Conservation (phyloP, 2,329 filamentous ascomycete genomes). For the Drechslerella stenobrocha region DNA sequence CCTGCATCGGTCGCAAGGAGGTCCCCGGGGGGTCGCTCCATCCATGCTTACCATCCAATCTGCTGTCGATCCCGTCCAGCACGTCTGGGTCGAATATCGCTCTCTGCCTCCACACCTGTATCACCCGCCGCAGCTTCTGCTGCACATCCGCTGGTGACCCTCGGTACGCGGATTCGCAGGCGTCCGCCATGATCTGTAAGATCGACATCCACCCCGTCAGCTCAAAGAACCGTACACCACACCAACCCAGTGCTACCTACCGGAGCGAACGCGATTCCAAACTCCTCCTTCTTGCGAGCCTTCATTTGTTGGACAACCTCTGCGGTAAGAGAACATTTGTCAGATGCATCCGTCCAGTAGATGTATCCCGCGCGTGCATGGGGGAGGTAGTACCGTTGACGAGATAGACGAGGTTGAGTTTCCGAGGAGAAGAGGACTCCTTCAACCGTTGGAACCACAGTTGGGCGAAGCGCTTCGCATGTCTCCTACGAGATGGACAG, state of each 20-base stretch:
- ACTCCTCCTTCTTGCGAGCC: slow-evolving; percentile 87
- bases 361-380: neutral
- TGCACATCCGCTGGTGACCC: slow-evolving; percentile 84
- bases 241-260: too few relatives aligned
- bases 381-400: slow-evolving; percentile 79
- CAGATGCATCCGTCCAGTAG: slow-evolving; percentile 4
- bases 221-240: too few relatives aligned
- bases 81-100: slow-evolving; percentile 80
- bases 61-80: slow-evolving; percentile 76
- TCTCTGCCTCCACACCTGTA: slow-evolving; percentile 91
- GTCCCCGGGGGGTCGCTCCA: too few relatives aligned
- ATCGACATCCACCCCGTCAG: slow-evolving; percentile 58
- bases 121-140: slow-evolving; percentile 79
- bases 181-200: slow-evolving; percentile 83
- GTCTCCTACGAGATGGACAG: slow-evolving; percentile 64
- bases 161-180: slow-evolving; percentile 86
- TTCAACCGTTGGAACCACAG: slow-evolving; percentile 89
- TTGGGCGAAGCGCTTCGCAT: slow-evolving; percentile 87
- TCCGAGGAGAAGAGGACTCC: slow-evolving; percentile 81
- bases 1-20: too few relatives aligned
- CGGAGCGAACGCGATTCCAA: slow-evolving; percentile 86
- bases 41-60: slow-evolving; percentile 75
- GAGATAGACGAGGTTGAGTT: slow-evolving; percentile 88
- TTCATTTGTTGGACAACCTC: slow-evolving; percentile 97
- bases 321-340: slow-evolving; percentile 55